A percentile compares a stretch with the other conserved stretches of the same genome.
Evolutionary conservation across 2,329 filamentous ascomycete genomes (phyloP).

Genomic region (Fusarium euwallaceae): DNA sequence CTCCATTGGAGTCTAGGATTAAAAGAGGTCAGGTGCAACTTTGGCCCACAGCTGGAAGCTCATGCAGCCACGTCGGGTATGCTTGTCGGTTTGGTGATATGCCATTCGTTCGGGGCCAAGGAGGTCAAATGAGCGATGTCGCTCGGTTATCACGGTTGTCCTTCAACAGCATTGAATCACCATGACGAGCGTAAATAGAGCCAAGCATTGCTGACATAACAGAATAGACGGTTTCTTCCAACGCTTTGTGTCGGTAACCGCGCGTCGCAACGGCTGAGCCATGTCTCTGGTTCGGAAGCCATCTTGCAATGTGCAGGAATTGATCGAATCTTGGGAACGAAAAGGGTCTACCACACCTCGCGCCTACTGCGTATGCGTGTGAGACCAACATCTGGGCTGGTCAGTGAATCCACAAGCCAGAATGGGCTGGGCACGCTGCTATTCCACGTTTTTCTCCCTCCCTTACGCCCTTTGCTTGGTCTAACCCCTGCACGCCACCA

Average conservation of each 20-base stretch:
- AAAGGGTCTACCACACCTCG: conserved; percentile 30
- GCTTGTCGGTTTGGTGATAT: conserved; percentile 34
- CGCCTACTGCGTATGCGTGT: conserved; percentile 31
- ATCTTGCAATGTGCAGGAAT: conserved; percentile 10
- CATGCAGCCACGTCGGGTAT: conserved; percentile 43
- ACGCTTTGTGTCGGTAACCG: conserved; percentile 22
- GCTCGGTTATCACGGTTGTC: conserved; percentile 20
- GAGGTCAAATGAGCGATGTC: conserved; percentile 33
- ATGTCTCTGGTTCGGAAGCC: conserved; percentile 7
- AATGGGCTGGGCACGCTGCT: conserved; percentile 18
- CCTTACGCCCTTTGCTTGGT: conserved; percentile 30
- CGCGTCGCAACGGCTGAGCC: background rate
- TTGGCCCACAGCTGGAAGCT: conserved; percentile 42
- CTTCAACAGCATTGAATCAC: conserved; percentile 37
- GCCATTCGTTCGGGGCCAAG: conserved; percentile 31
- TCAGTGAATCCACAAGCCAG: conserved; percentile 27
- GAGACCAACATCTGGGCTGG: conserved; percentile 33
- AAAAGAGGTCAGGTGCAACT: conserved; percentile 44
- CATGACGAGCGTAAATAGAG: conserved; percentile 32
- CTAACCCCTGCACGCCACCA: conserved; percentile 41
- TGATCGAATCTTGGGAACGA: conserved; percentile 27
- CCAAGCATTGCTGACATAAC: conserved; percentile 10
- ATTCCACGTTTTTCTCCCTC: conserved; percentile 47
- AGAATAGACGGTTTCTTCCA: conserved; percentile 7
- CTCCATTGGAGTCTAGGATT: conserved; percentile 40